These are phyloP conservation scores for Tarenaya hassleriana DNA, from an alignment of 345 rosid genomes.

Conservation along the genomic window DNA sequence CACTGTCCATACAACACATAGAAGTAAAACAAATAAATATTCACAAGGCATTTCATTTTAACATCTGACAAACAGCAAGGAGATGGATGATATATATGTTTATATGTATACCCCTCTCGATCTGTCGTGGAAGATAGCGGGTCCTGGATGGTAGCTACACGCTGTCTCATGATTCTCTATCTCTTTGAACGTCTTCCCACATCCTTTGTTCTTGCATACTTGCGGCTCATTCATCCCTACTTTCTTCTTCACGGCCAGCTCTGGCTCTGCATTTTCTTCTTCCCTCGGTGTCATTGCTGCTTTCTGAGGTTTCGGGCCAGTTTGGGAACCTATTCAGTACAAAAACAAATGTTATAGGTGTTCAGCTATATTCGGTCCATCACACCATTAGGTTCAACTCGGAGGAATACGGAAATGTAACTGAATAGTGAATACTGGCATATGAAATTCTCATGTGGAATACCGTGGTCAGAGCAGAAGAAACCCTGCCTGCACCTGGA, in stretches of 20 bases:
- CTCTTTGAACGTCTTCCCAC: slow-evolving; percentile 79
- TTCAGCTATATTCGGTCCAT: too few species aligned
- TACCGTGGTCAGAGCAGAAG: slow-evolving; percentile 97
- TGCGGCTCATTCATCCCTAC: slow-evolving; percentile 69
- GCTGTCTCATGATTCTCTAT: slow-evolving; percentile 77
- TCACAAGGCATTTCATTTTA: not conserved
- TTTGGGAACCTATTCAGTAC: slow-evolving; percentile 52
- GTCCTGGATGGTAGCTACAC: slow-evolving; percentile 92
- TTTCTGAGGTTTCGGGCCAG: slow-evolving; percentile 23
- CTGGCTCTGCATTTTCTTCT: slow-evolving; percentile 23
- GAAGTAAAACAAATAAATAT: not conserved
- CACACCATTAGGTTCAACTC: not conserved
- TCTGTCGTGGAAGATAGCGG: slow-evolving; percentile 87
- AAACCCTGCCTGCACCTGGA: slow-evolving; percentile 88
- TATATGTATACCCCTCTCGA: slow-evolving; percentile 55
- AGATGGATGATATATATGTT: not conserved
- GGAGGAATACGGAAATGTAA: not conserved
- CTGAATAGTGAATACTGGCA: slow-evolving; percentile 10
- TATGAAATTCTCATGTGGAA: not conserved
- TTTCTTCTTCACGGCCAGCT: slow-evolving; percentile 39
- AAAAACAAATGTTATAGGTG: not conserved
- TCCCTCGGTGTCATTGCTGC: slow-evolving; percentile 7
- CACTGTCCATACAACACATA: slow-evolving; percentile 54
- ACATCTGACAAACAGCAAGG: not conserved
- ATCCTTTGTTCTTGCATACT: slow-evolving; percentile 76